These are phyloP conservation scores for Panicum hallii DNA, from an alignment of 202 grass and related monocot species.

Conservation along the genomic window DNA sequence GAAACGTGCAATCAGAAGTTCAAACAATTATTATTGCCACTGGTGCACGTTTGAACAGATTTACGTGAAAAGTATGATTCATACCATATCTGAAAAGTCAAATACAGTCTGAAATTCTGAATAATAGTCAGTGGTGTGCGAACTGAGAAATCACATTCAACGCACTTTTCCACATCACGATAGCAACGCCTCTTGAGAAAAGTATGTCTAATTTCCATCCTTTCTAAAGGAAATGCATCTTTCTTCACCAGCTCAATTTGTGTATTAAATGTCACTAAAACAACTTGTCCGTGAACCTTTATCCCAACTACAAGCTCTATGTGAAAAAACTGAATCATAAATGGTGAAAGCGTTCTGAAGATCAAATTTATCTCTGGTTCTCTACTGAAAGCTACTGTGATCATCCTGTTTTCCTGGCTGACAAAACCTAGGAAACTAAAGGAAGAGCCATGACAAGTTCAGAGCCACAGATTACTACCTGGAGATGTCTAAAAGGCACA, in stretches of 20 bases:
- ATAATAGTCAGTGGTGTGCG: conserved; percentile 9
- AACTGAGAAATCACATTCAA: conserved; percentile 24
- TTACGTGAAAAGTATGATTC: conserved; percentile 11
- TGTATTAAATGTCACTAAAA: conserved; percentile 41
- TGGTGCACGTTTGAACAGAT: background rate
- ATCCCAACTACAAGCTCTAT: conserved; percentile 19
- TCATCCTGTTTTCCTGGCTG: conserved; percentile 37
- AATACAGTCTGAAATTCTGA: conserved; percentile 1
- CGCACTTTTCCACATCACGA: conserved; percentile 41
- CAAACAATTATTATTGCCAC: background rate
- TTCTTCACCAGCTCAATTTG: conserved; percentile 30
- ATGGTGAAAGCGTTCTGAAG: background rate
- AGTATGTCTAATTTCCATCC: conserved; percentile 12
- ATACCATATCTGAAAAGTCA: conserved; percentile 40
- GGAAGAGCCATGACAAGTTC: conserved; percentile 12
- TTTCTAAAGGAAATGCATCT: conserved; percentile 40
- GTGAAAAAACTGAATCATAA: conserved; percentile 29
- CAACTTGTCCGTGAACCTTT: conserved; percentile 23
- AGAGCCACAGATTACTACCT: conserved; percentile 12
- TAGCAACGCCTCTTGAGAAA: conserved; percentile 38
- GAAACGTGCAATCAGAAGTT: background rate
- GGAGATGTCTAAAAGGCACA: background rate
- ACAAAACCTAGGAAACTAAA: conserved; percentile 42
- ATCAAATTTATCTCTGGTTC: conserved; percentile 24
- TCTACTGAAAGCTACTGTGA: conserved; percentile 31